phyloP scores from a whole-genome alignment of 345 rosid species.

The Mangifera indica region DNA sequence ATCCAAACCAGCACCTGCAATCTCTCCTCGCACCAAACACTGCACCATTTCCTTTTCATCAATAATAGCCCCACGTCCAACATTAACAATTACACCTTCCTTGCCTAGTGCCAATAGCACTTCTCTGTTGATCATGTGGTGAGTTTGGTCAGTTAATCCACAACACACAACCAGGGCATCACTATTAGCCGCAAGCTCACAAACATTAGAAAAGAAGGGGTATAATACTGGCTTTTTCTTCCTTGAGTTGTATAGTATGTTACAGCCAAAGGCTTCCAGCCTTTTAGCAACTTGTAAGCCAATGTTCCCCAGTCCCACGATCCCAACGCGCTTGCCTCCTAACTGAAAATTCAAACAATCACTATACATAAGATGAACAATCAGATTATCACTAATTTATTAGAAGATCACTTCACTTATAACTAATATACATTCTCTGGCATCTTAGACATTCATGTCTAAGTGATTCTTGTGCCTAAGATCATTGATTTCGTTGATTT shows the following conservation, averaged over 20 bases:
- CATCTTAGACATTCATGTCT: no score
- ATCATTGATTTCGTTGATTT: no score
- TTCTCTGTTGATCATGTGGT: slow-evolving; percentile 44
- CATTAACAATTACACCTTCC: slow-evolving; percentile 43
- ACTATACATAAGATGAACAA: not conserved
- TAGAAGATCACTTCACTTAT: not conserved
- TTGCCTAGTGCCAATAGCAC: slow-evolving; percentile 43
- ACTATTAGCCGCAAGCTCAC: slow-evolving; percentile 39
- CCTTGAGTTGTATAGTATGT: slow-evolving; percentile 40
- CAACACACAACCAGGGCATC: slow-evolving; percentile 45
- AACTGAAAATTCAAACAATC: slow-evolving; percentile 27
- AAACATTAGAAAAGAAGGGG: slow-evolving; percentile 30
- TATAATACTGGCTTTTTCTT: slow-evolving; percentile 34
- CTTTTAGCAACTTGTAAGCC: slow-evolving; percentile 40
- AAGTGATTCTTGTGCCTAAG: no score
- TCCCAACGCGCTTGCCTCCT: slow-evolving; percentile 46
- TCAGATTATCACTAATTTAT: no score
- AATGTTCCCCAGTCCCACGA: slow-evolving; percentile 50
- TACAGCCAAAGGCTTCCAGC: slow-evolving; percentile 46
- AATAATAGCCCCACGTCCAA: slow-evolving; percentile 46
- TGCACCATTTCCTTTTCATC: slow-evolving; percentile 51
- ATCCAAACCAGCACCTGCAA: slow-evolving; percentile 59
- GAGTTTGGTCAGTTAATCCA: slow-evolving; percentile 35
- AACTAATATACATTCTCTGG: not conserved
- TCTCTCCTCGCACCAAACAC: slow-evolving; percentile 44